Base-by-base conservation (phyloP, 345 rosid species). In the Gossypium sturtianum region DNA sequence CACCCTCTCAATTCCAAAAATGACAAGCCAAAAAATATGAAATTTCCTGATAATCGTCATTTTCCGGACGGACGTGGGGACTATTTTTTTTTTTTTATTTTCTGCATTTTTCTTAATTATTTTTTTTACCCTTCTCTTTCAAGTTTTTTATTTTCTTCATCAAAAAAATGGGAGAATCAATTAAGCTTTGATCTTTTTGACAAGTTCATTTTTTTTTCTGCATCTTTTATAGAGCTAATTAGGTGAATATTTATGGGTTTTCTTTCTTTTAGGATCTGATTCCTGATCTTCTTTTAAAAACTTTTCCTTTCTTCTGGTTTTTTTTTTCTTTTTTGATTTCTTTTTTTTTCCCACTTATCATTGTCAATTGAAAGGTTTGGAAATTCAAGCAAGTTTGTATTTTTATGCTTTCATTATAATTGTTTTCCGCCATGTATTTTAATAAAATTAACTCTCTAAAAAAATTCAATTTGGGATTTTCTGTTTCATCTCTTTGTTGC, bases 31-130 rank as follows among this genome's bases (percentile, higher is more conserved):
- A 38, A 63, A 49, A 75, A 19, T 34, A 59, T 52, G 81, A 83
- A 80, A 74, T 69, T 80, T 80, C 83, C 47, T n/a, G 15, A 70
- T 25, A 2, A n/a, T 34, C 73, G 34, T 58, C 15, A 13, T 72
- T 69, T 51, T 69, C 12, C 11, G 9, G 9, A 9, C 45, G 19
- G 15, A 20, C 23, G 2, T 17, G 9, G 72, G 63, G 11, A 10
- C 48, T 62, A 9, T 38, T 41, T 47, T 34, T 19, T 7, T 48
- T 9, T 10, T 56, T 62, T 48, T 16, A 0, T 45, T 43, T 12
- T 52, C 72, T 59, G 22, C 7, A 25, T 58, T 45, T 57, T 41
- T 3, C 13, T 19, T 48, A 2, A 1, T 51, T 25, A 2, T 20
- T 6, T 12, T 13, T 13, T 16, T 72, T 22, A 54, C 61, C 12